These are phyloP conservation scores for Erythrobasidium hasegawianum DNA, from an alignment of 1,284 basidiomycete species.

Conservation along the genomic window DNA sequence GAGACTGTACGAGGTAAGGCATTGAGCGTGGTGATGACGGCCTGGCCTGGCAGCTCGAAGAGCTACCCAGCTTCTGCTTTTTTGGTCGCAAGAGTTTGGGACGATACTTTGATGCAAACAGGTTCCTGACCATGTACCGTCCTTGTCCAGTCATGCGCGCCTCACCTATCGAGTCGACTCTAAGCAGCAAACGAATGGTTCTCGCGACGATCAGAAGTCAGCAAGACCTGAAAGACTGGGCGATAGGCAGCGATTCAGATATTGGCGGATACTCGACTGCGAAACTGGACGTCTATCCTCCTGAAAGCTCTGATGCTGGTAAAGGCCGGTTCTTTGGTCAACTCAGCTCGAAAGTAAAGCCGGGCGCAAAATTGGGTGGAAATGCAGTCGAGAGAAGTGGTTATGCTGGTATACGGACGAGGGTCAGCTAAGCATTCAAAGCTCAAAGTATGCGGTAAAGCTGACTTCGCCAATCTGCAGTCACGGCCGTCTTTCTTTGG, in stretches of 20 bases:
- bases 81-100: too few relatives aligned
- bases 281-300: constrained; percentile 56
- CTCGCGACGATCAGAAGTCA: constrained; percentile 57
- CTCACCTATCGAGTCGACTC: constrained; percentile 23
- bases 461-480: constrained; percentile 35
- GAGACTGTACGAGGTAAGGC: constrained; percentile 30
- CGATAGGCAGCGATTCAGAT: constrained; percentile 74
- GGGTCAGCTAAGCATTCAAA: constrained; percentile 51
- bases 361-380: constrained; percentile 57
- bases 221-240: constrained; percentile 61
- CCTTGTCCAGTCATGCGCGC: constrained; percentile 34
- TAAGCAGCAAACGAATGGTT: constrained; percentile 3
- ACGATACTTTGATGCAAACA: not conserved
- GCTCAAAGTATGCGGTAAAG: not conserved
- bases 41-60: too few relatives aligned
- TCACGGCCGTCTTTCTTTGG: constrained; percentile 66
- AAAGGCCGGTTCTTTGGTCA: constrained; percentile 64
- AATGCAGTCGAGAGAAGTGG: constrained; percentile 56
- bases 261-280: constrained; percentile 78
- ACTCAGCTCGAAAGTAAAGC: constrained; percentile 63
- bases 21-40: not conserved
- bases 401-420: constrained; percentile 80
- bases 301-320: constrained; percentile 11
- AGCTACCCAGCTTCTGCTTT: not conserved
- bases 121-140: not conserved